A percentile compares a stretch with the other conserved stretches of the same genome.
Evolutionary conservation across 192 early-diverging fungal genomes (phyloP).

Genomic region (Linnemannia elongata): DNA sequence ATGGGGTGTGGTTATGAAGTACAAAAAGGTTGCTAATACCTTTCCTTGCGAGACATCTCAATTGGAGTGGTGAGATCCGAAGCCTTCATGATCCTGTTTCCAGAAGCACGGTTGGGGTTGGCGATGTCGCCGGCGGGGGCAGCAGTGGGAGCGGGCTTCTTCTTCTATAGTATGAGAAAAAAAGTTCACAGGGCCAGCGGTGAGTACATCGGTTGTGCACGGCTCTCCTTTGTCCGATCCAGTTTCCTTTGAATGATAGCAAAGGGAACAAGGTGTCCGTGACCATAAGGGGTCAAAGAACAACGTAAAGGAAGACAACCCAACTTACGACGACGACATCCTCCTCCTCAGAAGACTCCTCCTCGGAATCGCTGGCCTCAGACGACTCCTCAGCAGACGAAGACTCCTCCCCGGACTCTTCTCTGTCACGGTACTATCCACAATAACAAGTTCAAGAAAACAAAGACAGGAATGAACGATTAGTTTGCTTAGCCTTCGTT

Average conservation of each 20-base stretch:
- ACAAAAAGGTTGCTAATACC: slow-evolving; percentile 13
- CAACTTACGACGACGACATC: slow-evolving; percentile 22
- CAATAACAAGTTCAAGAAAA: background rate
- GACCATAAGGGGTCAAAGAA: background rate
- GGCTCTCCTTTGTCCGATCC: background rate
- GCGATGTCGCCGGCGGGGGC: slow-evolving; percentile 26
- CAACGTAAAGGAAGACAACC: background rate
- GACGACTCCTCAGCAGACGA: slow-evolving; percentile 43
- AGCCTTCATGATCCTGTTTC: slow-evolving; percentile 53
- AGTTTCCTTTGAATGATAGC: background rate
- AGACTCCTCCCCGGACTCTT: slow-evolving; percentile 42
- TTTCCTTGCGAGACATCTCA: slow-evolving; percentile 58
- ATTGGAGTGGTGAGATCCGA: slow-evolving; percentile 53
- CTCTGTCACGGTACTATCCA: slow-evolving; percentile 49
- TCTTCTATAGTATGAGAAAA: slow-evolving; percentile 3
- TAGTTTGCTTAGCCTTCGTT: background rate
- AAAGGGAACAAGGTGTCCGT: background rate
- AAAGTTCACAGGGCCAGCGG: background rate
- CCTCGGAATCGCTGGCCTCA: slow-evolving; percentile 29
- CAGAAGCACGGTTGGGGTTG: slow-evolving; percentile 51
- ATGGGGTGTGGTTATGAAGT: background rate
- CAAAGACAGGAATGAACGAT: background rate
- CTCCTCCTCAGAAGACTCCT: slow-evolving; percentile 52
- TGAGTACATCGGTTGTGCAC: too few species aligned
- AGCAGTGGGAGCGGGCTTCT: slow-evolving; percentile 22